Base-by-base conservation (phyloP, 192 early-diverging fungal species). In the Diversispora epigaea region DNA sequence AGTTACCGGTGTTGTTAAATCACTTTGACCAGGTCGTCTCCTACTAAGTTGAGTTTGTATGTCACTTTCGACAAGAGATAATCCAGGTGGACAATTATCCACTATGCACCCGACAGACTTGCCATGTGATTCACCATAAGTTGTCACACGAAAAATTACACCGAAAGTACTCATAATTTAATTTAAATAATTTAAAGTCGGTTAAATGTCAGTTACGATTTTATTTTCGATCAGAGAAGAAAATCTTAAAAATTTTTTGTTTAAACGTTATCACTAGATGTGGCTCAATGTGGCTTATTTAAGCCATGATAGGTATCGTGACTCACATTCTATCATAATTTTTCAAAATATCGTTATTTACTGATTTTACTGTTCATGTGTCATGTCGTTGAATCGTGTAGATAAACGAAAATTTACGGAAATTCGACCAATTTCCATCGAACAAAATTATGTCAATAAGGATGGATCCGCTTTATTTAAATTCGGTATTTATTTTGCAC, bases 61-160 rank as follows among this genome's bases (percentile, higher is more conserved):
- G 77, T 98, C 96, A 58, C 77, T 85, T 83, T 97, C 97, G 47
- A 88, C 92, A 68, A 99, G 79, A 43, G 89, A 85, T 72, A 99
- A 82, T n/a, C 97, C 96, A 4, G 97, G 97, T 32, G 97, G 97
- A 73, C 90, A 91, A 60, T 96, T 96, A 77, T 99, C 97, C 71
- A 99, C 85, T 74, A 99, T 96, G 68, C 95, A 95, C 64, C 96
- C 96, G 7, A 99, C 96, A 15, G 90, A 95, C 77, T 96, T 98
- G 86, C 97, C 98, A 86, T 99, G 97, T 45, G 95, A 97, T 84
- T 99, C 97, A 74, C 97, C 97, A 83, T 91, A 98, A 45, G 97
- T 99, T 2, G 95, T 95, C 19, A 97, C 93, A 70, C 93, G 88
- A 84, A 89, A 96, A 66, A 87, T 81, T 43, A 81, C 91, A 70